Base-by-base conservation (phyloP, 192 early-diverging fungal species). In the Lunasporangiospora selenospora region DNA sequence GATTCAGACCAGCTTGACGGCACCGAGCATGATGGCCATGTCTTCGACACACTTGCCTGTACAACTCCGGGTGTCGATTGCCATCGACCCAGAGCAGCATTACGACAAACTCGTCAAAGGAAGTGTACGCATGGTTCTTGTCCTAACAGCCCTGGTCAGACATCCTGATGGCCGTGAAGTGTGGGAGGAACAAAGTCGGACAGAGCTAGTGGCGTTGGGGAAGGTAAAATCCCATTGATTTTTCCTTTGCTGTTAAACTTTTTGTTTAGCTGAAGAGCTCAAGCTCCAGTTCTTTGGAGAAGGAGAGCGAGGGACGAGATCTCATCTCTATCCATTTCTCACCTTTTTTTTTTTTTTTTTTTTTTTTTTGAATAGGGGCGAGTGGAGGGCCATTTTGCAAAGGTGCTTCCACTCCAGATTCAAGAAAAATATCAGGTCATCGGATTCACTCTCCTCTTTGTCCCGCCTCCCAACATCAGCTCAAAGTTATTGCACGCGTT, bases 101-200 rank as follows among this genome's bases (percentile, higher is more conserved):
- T 16, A 57, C 2, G 46, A 53, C 6, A 71, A 52, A n/a, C 40
- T 71, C 1, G 46, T 71, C 3, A 61, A 71, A 29, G 21, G 42
- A 3, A 62, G 39, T 16, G 53, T 57, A 23, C 52, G 57, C 6
- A 33, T 71, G 3, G 59, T 62, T 10, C 67, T 71, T 42, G 67
- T 71, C 16, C 40, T 71, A 41, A 62, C 67, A 3, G 67, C 67
- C 4, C 26, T 71, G 30, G 34, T 62, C 12, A 52, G 46, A 15
- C 19, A 44, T 26, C 53, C 67, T 1, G 56, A 53, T 42, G 27
- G 47, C 3, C 59, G 53, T 8, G 52, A 62, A 53, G 45, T 33
- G 12, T 71, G 67, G 67, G 19, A 62, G 6, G 67, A 71, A 13
- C 67, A 71, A 21, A 51, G 54, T 9, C 52, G 67, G 34, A 71